Evolutionary conservation across 441 rosid species (phyloP).

Genomic region (Jatropha podagrica): DNA sequence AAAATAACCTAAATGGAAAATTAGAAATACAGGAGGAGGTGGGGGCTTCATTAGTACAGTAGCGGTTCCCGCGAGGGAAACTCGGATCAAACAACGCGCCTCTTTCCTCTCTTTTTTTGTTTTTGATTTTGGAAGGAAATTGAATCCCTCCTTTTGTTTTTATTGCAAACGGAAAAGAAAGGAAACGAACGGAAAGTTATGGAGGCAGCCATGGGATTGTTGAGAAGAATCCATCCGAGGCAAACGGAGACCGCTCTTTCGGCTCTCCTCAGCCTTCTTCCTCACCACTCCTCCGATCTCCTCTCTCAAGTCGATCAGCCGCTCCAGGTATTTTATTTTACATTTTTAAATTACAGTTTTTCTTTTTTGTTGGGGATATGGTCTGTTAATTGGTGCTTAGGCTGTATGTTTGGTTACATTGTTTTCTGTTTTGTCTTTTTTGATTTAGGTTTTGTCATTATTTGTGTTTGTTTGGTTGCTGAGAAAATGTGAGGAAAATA

Average conservation of each 20-base stretch:
- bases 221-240: slow-evolving; percentile 89
- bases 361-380: background rate
- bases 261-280: slow-evolving; percentile 82
- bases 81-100: slow-evolving; percentile 40
- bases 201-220: slow-evolving; percentile 93
- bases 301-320: slow-evolving; percentile 97
- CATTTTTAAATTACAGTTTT: background rate
- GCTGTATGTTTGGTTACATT: background rate
- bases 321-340: slow-evolving; percentile 64
- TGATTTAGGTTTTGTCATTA: background rate
- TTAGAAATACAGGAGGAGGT: background rate
- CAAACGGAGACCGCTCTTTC: slow-evolving; percentile 91
- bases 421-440: background rate
- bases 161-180: background rate
- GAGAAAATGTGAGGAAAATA: background rate
- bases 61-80: slow-evolving; percentile 38
- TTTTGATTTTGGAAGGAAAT: background rate
- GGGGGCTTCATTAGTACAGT: slow-evolving; percentile 4
- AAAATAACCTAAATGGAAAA: background rate
- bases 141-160: background rate
- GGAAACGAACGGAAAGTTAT: slow-evolving; percentile 28
- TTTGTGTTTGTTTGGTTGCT: background rate
- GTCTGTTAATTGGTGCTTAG: background rate
- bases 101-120: background rate
- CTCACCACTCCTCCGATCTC: slow-evolving; percentile 91